Base-by-base conservation (phyloP, 257 asterid genomes). In the Nicotiana noctiflora region DNA sequence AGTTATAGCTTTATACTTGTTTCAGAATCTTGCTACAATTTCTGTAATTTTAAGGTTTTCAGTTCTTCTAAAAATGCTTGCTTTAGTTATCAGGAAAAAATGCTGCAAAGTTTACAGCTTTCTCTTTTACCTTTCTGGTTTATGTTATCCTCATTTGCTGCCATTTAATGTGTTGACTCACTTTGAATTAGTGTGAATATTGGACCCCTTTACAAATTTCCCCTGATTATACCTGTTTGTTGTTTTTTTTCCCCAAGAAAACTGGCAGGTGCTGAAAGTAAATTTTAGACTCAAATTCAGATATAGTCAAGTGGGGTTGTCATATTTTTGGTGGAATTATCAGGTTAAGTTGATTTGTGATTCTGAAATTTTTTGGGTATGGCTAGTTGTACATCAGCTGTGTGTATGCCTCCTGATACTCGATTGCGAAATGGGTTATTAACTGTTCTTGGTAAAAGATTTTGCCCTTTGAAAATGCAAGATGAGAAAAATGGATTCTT, bases 311-410 rank as follows among this genome's bases (percentile, higher is more conserved):
- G 77, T 49, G 61, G 79, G 60, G 61, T 74, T 74, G 61, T 74
- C 25, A 74, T 49, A 74, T 23, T 74, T 74, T 74, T 23, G 60
- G 44, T 12, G 79, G 79, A 25, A 49, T 46, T 46, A 23, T n/a
- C 11, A 23, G 60, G 8, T 74, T 74, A 14, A 74, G 17, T 74
- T 74, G 61, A 72, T 46, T 21, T 21, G 6, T 15, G 78, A 2
- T 46, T 23, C 23, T 72, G 37, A 23, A 8, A 13, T 23, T 72
- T 23, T 31, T 15, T 67, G 64, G 72, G 31, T 65, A 94, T 94
- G 98, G 94, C 95, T 82, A 64, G 88, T 9, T 86, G 96, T 81
- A 83, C 86, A 67, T 84, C 94, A 40, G 88, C 96, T 60, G 89
- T 80, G 87, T 87, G 89, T 67, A 84, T 81, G 55, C 88, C 94